Evolutionary conservation across 2,329 filamentous ascomycete genomes (phyloP), one percentile per base, ranked within the genome.

Genomic region (Neocatenulostroma microsporum): DNA sequence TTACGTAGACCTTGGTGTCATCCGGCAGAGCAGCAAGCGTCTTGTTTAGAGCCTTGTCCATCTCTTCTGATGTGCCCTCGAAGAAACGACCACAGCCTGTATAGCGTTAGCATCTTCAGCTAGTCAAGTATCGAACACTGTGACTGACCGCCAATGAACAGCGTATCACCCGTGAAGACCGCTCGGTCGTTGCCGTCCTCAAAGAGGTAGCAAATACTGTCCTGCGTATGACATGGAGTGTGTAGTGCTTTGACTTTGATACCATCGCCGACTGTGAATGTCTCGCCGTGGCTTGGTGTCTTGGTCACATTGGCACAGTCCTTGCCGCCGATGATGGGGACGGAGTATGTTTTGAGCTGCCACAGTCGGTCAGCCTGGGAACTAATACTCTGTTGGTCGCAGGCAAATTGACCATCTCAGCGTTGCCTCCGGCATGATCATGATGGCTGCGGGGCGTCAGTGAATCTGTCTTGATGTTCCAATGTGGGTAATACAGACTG

Each of bases 181-280:
- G 74, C 88, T 52, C 76, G 80, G 32, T 83, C 71, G 31, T 76
- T 68, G 14, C 78, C 80, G 55, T 98, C 89, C 62, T 94, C 77
- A 69, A 91, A 79, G 50, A 80, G 85, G 68, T 80, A 98, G 70
- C 91, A 98, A 58, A 98, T 94, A 62, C 88, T 95, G 66, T 98
- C 91, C 66, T 95, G 88, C 1, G 91, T 98, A 61, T 98, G 91
- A 62, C 91, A 98, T 2, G 91, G 91, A 10, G 91, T 98, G 64
- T 96, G 84, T n/a, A 96, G 69, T 17, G 84, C 83, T 57, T 76
- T 89, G 39, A 95, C 82, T 11, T 74, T 73, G 60, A 98, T 91
- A 49, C 74, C 73, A 26, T 76, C 69, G 38, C 91, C 91, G 44
- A 98, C 77, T 45, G 76, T 81, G 69, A 95, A 94, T 3, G 70